Evolutionary conservation across 345 rosid genomes (phyloP).

Genomic region (Heritiera fomes): DNA sequence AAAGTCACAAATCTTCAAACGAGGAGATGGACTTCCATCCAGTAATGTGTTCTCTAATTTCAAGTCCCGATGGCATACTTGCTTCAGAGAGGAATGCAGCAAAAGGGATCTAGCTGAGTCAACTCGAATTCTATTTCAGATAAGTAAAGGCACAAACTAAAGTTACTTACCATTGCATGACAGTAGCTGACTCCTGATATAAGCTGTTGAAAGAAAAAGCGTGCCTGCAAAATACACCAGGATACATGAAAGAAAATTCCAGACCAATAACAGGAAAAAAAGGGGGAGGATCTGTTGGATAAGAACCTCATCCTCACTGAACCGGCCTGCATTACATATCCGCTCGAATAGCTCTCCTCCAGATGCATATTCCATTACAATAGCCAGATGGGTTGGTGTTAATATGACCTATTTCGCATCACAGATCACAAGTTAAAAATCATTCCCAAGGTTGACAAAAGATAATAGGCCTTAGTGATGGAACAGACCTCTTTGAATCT

Average conservation of each 20-base stretch:
- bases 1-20: conserved; percentile 95
- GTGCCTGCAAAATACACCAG: conserved; percentile 49
- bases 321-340: conserved; percentile 77
- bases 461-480: not conserved
- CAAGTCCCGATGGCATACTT: conserved; percentile 96
- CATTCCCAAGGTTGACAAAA: conserved; percentile 9
- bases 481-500: conserved; percentile 74
- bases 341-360: conserved; percentile 88
- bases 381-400: conserved; percentile 83
- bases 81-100: conserved; percentile 41
- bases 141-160: not conserved
- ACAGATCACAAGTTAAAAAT: conserved; percentile 11
- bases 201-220: conserved; percentile 83
- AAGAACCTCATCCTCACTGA: conserved; percentile 77
- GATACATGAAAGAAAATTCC: not conserved
- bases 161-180: conserved; percentile 60
- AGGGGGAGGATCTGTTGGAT: not conserved
- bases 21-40: conserved; percentile 98
- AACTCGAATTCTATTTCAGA: conserved; percentile 1
- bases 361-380: conserved; percentile 85
- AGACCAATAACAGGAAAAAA: not conserved
- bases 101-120: conserved; percentile 13
- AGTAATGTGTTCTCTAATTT: conserved; percentile 91
- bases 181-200: conserved; percentile 79
- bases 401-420: conserved; percentile 54